Evolutionary conservation across 352 stramenopile species (phyloP), one percentile per base, ranked within the genome.

Genomic region (Phytophthora constricta): DNA sequence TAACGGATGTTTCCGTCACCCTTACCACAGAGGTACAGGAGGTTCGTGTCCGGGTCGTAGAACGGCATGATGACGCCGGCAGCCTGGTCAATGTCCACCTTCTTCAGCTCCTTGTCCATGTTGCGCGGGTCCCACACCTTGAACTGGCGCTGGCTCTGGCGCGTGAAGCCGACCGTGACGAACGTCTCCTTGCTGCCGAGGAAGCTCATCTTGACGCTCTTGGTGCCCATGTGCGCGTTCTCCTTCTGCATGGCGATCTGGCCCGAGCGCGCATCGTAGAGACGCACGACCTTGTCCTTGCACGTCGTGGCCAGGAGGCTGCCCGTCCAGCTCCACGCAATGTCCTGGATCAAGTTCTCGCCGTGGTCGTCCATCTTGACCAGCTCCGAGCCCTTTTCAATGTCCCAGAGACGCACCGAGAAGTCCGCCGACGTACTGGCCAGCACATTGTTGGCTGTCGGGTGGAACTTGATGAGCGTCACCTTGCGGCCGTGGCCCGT

Each of bases 1-100:
- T 98, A 98, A 55, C 98, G 95, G 66, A 99, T 99, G 87, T 99
- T 99, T 64, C 97, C 98, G 77, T 99, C 98, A 46, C 98, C 98
- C 75, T 96, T 96, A 72, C 97, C 97, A 67, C 88, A 98, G 56
- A 99, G 73, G 87, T 99, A 99, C 37, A 99, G 79, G 28, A 99
- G 87, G 67, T 96, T 97, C 25, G 96, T 99, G 80, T 99, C 98
- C 17, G 85, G 71, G 76, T 99, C 98, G 80, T 97, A 99, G 78
- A 99, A 99, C 20, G 98, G 98, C 83, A 99, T 98, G 66, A 99
- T 97, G 22, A 99, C 98, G 68, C 98, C 98, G 0, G 97, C 96
- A 19, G 97, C 97, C 74, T 99, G 97, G 80, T 99, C 97, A 68
- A 99, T 97, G 68, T 98, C 92, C 60, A 99, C 91, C 63, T 92